Conservation (phyloP, 495 filamentous ascomycete genomes). For the Letharia columbiana region DNA sequence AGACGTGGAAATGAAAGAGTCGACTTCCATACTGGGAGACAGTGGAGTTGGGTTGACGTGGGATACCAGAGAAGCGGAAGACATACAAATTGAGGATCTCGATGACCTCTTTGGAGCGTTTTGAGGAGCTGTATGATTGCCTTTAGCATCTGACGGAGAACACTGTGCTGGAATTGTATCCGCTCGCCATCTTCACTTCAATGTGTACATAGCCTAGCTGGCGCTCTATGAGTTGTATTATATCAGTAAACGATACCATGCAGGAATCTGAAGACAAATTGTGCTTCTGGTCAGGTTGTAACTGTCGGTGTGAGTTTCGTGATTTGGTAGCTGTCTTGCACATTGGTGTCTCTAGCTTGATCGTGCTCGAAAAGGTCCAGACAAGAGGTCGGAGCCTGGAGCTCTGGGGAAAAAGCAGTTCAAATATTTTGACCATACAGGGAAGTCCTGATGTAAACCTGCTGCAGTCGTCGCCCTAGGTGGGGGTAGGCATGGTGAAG, state of each 20-base stretch:
- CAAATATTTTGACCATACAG: not conserved
- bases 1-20: slow-evolving; percentile 38
- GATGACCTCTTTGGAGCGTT: slow-evolving; percentile 76
- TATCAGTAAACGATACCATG: not conserved
- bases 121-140: slow-evolving; percentile 30
- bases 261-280: not conserved
- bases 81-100: slow-evolving; percentile 83
- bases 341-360: not conserved
- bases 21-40: slow-evolving; percentile 39
- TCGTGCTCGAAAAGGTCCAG: not conserved
- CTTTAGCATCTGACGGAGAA: not conserved
- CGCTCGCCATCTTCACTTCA: slow-evolving; percentile 13
- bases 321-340: not conserved
- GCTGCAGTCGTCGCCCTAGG: not conserved
- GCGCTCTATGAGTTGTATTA: slow-evolving; percentile 12
- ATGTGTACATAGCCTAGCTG: slow-evolving; percentile 11
- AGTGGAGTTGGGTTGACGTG: slow-evolving; percentile 36
- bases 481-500: not conserved
- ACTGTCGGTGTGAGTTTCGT: not conserved
- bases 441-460: not conserved
- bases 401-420: not conserved
- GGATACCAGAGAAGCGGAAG: slow-evolving; percentile 57
- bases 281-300: not conserved
- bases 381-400: not conserved
- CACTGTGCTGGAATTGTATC: not conserved